Evolutionary conservation across 139 green algal species (phyloP), one percentile per base, ranked within the genome.

Genomic region (Coelastrella sp.): DNA sequence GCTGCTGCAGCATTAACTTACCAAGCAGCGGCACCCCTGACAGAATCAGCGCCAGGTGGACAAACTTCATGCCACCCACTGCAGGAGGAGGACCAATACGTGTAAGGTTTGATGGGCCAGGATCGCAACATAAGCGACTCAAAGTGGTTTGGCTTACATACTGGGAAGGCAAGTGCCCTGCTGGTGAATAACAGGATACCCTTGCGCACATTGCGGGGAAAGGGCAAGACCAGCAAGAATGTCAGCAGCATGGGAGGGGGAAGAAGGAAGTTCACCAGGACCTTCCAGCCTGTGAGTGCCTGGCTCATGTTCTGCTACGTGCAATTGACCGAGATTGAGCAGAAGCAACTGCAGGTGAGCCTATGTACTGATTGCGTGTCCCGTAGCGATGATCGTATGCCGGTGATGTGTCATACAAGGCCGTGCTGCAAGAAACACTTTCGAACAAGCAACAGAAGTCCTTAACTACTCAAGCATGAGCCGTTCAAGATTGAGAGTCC

Each of bases 221-320:
- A 86, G 11, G 81, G 81, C 37, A 86, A 25, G 25, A 76, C 81
- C 38, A 86, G 81, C 81, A 86, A 51, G 69, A 86, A 76, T 9
- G 81, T 81, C 3, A 86, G 38, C 25, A 86, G n/a, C 38, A 81
- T 59, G 27, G 81, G 81, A 4, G 68, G 81, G 23, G 81, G 81
- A 13, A 81, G 69, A 51, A 81, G n/a, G 30, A 81, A 76, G 68
- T 86, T 81, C 37, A 76, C 67, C 50, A 81, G 30, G n/a, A 86
- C 27, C 80, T 43, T 77, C 80, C 80, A 86, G 40, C 80, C 80
- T 32, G 66, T 79, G 15, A 76, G 13, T 32, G 67, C 35, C 37
- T 64, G 53, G 53, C 53, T 64, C 53, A 64, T 43, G n/a, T n/a
- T n/a, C n/a, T n/a, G n/a, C n/a, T n/a, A n/a, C n/a, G n/a, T n/a